Percentiles rank a stretch among this genome's conserved stretches.
phyloP scores from a whole-genome alignment of 345 rosid genomes.

The Hevea brasiliensis region DNA sequence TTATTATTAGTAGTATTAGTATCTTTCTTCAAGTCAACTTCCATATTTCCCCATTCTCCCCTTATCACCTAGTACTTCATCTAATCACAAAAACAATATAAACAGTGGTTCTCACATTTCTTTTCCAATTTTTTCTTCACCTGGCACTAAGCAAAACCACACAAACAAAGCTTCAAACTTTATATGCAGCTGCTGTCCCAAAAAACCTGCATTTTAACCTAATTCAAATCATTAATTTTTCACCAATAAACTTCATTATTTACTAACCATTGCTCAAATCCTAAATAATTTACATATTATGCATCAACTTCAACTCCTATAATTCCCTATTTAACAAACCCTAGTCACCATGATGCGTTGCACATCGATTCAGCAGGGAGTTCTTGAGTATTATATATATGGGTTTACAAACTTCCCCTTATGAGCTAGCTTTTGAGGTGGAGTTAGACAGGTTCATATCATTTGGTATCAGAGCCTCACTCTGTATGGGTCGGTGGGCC shows the following conservation, averaged over 20 bases:
- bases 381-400: too few relatives aligned
- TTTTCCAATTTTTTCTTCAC: too few relatives aligned
- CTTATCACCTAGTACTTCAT: neutral
- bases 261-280: neutral
- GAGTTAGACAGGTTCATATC: too few relatives aligned
- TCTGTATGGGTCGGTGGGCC: too few relatives aligned
- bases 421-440: too few relatives aligned
- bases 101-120: neutral
- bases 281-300: neutral
- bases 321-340: neutral
- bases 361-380: too few relatives aligned
- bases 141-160: too few relatives aligned
- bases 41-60: neutral
- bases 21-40: neutral
- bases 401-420: too few relatives aligned
- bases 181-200: neutral
- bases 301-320: slow-evolving; percentile 1
- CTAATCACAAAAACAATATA: neutral
- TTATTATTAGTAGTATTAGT: neutral
- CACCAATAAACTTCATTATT: neutral
- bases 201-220: neutral
- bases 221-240: neutral
- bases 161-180: neutral
- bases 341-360: too few relatives aligned
- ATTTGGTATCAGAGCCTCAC: too few relatives aligned